These are phyloP conservation scores for Pythium monospermum DNA, from an alignment of 352 stramenopile species.

Conservation along the genomic window DNA sequence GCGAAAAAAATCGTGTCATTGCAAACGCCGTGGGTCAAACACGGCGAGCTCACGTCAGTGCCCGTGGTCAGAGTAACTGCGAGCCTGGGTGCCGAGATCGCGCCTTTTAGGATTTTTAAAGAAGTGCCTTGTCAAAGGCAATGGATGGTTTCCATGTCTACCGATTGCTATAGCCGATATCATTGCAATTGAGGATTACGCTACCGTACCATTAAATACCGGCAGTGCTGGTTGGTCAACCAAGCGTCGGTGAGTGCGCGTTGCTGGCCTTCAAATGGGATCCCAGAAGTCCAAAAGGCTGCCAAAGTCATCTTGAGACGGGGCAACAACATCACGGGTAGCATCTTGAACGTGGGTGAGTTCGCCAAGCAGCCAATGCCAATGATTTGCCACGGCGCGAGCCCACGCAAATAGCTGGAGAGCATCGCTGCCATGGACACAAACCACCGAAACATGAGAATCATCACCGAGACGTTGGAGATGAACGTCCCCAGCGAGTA, in stretches of 20 bases:
- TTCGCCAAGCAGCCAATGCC: conserved; percentile 22
- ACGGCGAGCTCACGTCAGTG: too few relatives aligned
- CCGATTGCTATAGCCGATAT: too few relatives aligned
- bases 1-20: too few relatives aligned
- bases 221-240: too few relatives aligned
- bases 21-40: too few relatives aligned
- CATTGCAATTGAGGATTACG: too few relatives aligned
- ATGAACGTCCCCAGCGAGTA: conserved; percentile 35
- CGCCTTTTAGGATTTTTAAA: too few relatives aligned
- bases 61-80: too few relatives aligned
- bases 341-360: conserved; percentile 19
- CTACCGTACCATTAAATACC: too few relatives aligned
- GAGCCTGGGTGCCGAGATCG: too few relatives aligned
- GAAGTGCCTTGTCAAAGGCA: too few relatives aligned
- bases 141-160: too few relatives aligned
- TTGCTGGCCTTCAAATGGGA: conserved; percentile 33
- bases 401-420: conserved; percentile 9
- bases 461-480: conserved; percentile 26
- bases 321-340: conserved; percentile 21
- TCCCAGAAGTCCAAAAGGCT: conserved; percentile 25
- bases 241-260: conserved; percentile 23
- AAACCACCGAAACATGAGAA: conserved; percentile 35
- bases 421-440: conserved; percentile 13
- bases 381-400: conserved; percentile 11
- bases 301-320: conserved; percentile 22